Percentiles rank a stretch among this genome's conserved stretches.
These are phyloP conservation scores for Pythium rishiriense DNA, from an alignment of 352 stramenopile genomes.

Conservation along the genomic window DNA sequence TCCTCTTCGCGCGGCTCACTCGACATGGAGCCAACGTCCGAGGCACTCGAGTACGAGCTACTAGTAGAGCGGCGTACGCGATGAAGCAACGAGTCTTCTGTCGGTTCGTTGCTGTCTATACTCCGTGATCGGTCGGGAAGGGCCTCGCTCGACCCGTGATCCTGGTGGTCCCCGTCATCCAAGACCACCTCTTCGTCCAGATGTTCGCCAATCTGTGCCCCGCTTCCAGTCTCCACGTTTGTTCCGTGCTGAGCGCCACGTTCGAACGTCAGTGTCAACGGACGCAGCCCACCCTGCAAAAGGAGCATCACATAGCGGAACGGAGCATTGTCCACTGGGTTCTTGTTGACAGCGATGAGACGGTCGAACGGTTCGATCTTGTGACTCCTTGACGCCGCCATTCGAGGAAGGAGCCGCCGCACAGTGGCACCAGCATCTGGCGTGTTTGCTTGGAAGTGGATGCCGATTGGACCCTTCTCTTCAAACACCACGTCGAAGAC, in stretches of 20 bases:
- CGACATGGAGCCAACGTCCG: constrained; percentile 15
- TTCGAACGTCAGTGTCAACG: constrained; percentile 77
- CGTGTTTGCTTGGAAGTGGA: constrained; percentile 80
- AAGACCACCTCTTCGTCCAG: constrained; percentile 64
- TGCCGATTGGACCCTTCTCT: constrained; percentile 69
- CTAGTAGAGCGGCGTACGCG: background rate
- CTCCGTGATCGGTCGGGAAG: constrained; percentile 11
- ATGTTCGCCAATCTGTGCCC: constrained; percentile 11
- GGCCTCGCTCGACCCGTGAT: constrained; percentile 22
- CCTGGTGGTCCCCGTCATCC: constrained; percentile 33
- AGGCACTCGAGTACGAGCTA: constrained; percentile 7
- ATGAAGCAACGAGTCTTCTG: constrained; percentile 6
- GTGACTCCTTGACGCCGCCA: constrained; percentile 46
- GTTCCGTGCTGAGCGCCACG: constrained; percentile 25
- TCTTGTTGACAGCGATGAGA: constrained; percentile 79
- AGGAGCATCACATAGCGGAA: constrained; percentile 85
- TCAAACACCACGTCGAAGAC: constrained; percentile 76
- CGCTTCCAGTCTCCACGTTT: background rate
- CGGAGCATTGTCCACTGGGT: constrained; percentile 57
- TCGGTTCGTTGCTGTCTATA: constrained; percentile 5
- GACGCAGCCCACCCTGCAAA: constrained; percentile 73
- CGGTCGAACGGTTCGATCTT: constrained; percentile 63
- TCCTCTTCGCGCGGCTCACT: constrained; percentile 36
- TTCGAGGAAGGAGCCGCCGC: constrained; percentile 55
- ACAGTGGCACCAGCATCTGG: constrained; percentile 68